Conservation (phyloP, 2,329 filamentous ascomycete species). For the Metarhizium robertsii region DNA sequence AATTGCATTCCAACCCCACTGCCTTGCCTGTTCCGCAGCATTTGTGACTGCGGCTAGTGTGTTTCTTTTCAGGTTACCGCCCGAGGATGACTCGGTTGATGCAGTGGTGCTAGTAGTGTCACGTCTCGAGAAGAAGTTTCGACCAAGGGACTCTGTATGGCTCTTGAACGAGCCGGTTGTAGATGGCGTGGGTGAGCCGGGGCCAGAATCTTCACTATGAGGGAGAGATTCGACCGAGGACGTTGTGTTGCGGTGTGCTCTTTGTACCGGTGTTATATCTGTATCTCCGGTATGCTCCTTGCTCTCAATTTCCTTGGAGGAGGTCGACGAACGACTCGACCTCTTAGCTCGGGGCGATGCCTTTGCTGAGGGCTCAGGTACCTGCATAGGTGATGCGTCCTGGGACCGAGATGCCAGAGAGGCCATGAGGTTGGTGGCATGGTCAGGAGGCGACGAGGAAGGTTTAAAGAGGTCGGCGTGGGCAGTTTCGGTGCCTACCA, state of each 20-base stretch:
- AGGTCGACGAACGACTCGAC: constrained; percentile 40
- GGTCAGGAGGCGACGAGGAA: constrained; percentile 45
- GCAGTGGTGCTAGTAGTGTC: constrained; percentile 27
- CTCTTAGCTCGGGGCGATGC: constrained; percentile 27
- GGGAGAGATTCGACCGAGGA: constrained; percentile 26
- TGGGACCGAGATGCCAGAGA: constrained; percentile 55
- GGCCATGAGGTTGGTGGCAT: constrained; percentile 57
- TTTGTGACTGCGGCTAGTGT: constrained; percentile 46
- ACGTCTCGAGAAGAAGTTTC: constrained; percentile 30
- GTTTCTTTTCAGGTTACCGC: constrained; percentile 33
- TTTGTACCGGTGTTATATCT: constrained; percentile 17
- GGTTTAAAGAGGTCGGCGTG: constrained; percentile 56
- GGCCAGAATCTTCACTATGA: constrained; percentile 11
- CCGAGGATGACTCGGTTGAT: constrained; percentile 26
- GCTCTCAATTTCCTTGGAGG: constrained; percentile 34
- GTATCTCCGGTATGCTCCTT: constrained; percentile 25
- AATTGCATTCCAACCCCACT: constrained; percentile 51
- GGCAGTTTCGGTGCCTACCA: constrained; percentile 57
- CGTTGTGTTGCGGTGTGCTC: constrained; percentile 26
- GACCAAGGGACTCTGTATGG: constrained; percentile 28
- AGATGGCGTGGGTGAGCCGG: constrained; percentile 20
- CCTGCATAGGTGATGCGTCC: constrained; percentile 40
- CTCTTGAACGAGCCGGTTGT: constrained; percentile 29
- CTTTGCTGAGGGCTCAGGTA: constrained; percentile 27
- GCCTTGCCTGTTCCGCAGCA: constrained; percentile 44